A percentile compares a stretch with the other conserved stretches of the same genome.
These are phyloP conservation scores for Ambispora gerdemannii DNA, from an alignment of 192 early-diverging fungal genomes.

Conservation along the genomic window DNA sequence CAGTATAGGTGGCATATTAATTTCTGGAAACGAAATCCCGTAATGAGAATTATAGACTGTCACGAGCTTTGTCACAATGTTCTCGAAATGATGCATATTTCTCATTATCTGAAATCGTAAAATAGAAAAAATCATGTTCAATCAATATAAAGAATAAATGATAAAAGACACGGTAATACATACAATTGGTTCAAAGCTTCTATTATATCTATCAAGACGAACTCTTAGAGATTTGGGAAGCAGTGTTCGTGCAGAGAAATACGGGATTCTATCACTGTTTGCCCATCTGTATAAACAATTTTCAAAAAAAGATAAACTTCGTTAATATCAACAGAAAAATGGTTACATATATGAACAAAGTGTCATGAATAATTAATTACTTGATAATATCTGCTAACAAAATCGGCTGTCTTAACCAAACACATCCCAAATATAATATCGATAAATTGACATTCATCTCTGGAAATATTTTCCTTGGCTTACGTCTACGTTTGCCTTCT, in stretches of 20 bases:
- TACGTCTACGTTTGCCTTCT: background rate
- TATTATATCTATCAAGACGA: background rate
- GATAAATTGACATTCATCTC: background rate
- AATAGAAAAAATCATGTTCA: background rate
- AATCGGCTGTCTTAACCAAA: conserved; percentile 25
- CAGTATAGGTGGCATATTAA: conserved; percentile 24
- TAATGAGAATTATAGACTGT: conserved; percentile 11
- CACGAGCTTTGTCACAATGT: background rate
- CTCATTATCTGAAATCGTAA: background rate
- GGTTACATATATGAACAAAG: background rate
- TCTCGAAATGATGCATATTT: background rate
- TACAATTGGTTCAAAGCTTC: background rate
- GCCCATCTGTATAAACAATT: conserved; percentile 3
- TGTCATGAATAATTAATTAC: background rate
- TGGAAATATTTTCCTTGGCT: background rate
- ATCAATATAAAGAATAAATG: background rate
- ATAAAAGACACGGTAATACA: background rate
- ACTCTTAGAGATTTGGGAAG: conserved; percentile 7
- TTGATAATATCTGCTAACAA: conserved; percentile 8
- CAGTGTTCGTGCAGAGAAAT: background rate
- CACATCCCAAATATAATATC: conserved; percentile 13
- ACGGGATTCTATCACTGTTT: background rate
- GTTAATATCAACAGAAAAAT: background rate
- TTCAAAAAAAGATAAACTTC: too few relatives aligned
- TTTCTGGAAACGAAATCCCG: conserved; percentile 25